Evolutionary conservation across 2,329 filamentous ascomycete genomes (phyloP), one percentile per base, ranked within the genome.

Genomic region (Pseudopithomyces maydicus): DNA sequence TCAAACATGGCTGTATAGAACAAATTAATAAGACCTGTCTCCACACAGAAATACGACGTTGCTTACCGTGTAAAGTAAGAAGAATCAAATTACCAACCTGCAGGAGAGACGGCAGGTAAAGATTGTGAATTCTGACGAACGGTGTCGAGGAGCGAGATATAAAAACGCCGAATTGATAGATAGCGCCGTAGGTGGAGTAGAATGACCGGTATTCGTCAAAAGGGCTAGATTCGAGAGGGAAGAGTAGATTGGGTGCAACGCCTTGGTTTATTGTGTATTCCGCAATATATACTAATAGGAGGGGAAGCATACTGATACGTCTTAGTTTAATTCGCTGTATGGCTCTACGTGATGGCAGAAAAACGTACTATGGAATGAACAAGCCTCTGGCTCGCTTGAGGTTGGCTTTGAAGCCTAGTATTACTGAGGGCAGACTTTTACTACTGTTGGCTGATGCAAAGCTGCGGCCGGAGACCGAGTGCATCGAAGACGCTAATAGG

Each of bases 211-310:
- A 95, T 64, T 91, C 85, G 32, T 80, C 78, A 73, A 98, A 98
- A 0, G 95, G 95, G 1, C 90, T 89, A 11, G 84, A 77, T 1
- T 82, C 72, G 0, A 97, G 81, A 0, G 93, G 92, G 72, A 97
- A 99, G 4, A 99, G 84, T 0, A 98, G 81, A 0, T 92, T 97
- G 0, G 95, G 94, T 0, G 92, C 83, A 0, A 98, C 92, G 35
- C 93, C 94, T 79, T 97, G 93, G 78, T 98, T 98, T 77, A 98
- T 97, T 54, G 91, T 96, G 74, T 99, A 99, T 79, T 99, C 95
- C 55, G 93, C 92, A 35, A 98, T 85, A 74, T 97, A 99, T 29
- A 99, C 95, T 15, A 98, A 80, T 33, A 98, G 82, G 14, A 99
- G 83, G 0, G 95, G 95, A 3, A 96, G 82, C 92, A 99, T 98